Evolutionary conservation across 495 filamentous ascomycete genomes (phyloP).

Genomic region (Sabuloglossum arenarium): DNA sequence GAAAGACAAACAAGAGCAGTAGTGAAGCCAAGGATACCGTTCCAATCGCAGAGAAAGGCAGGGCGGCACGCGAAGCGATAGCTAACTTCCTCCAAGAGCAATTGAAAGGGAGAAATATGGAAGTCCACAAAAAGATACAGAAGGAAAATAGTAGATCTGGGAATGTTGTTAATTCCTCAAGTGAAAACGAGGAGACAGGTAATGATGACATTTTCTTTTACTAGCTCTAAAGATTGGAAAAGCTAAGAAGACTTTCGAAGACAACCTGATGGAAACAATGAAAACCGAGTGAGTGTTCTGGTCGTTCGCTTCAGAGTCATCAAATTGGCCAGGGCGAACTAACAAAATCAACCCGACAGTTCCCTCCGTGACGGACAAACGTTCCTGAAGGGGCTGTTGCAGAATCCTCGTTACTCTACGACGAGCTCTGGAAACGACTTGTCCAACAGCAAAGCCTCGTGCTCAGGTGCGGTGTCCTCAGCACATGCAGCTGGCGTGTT

Average conservation of each 20-base stretch:
- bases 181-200: background rate
- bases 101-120: background rate
- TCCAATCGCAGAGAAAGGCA: background rate
- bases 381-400: constrained; percentile 1
- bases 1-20: background rate
- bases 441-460: background rate
- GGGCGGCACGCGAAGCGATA: background rate
- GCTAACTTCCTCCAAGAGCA: background rate
- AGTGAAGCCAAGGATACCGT: background rate
- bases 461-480: background rate
- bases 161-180: background rate
- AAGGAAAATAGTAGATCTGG: background rate
- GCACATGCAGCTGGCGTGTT: background rate
- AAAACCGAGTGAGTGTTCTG: background rate
- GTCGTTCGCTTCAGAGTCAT: background rate
- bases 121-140: background rate
- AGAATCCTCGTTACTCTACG: constrained; percentile 4
- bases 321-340: background rate
- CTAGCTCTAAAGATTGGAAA: background rate
- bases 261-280: background rate
- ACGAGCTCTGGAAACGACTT: background rate
- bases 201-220: background rate
- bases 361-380: background rate
- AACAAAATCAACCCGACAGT: background rate
- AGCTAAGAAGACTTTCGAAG: background rate